These are phyloP conservation scores for Podospora pseudoanserina DNA, from an alignment of 495 filamentous ascomycete genomes.

Conservation along the genomic window DNA sequence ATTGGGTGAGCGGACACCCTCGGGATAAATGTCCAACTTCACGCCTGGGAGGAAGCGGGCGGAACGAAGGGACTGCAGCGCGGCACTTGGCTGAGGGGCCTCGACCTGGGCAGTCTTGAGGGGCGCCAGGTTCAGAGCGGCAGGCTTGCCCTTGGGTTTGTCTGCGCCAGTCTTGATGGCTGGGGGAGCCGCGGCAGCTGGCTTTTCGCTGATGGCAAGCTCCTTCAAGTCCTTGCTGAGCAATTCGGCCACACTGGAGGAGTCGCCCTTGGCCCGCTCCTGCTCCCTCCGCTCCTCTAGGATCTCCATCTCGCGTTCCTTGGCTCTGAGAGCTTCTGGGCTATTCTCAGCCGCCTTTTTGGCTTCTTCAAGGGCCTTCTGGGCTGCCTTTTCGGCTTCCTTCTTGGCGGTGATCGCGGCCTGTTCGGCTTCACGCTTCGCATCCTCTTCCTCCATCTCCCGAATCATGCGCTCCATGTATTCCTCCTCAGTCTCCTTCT, in stretches of 20 bases:
- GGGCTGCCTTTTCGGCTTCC: conserved; percentile 41
- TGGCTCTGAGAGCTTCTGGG: conserved; percentile 55
- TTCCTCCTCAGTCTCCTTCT: conserved; percentile 33
- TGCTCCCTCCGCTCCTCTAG: conserved; percentile 53
- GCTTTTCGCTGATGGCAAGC: conserved; percentile 37
- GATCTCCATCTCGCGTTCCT: conserved; percentile 54
- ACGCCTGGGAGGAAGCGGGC: conserved; percentile 68
- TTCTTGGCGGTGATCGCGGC: conserved; percentile 16
- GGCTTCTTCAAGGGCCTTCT: conserved; percentile 38
- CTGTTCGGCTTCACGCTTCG: conserved; percentile 40
- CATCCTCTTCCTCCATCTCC: conserved; percentile 23
- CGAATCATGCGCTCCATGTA: conserved; percentile 43
- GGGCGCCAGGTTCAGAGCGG: conserved; percentile 72
- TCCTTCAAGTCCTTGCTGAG: conserved; percentile 43
- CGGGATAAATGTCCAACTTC: conserved; percentile 70
- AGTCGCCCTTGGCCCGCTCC: conserved; percentile 37
- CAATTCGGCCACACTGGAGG: conserved; percentile 34
- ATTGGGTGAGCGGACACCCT: conserved; percentile 79
- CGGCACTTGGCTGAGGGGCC: conserved; percentile 83
- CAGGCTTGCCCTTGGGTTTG: conserved; percentile 65
- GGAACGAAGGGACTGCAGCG: conserved; percentile 83
- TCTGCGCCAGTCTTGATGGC: conserved; percentile 53
- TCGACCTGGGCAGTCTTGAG: conserved; percentile 75
- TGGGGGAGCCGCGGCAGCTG: conserved; percentile 44
- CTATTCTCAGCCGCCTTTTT: conserved; percentile 45